Percentiles rank a stretch among this genome's conserved stretches.
These are phyloP conservation scores for Didymellaceae sp. DNA, from an alignment of 2,329 filamentous ascomycete genomes.

Conservation along the genomic window DNA sequence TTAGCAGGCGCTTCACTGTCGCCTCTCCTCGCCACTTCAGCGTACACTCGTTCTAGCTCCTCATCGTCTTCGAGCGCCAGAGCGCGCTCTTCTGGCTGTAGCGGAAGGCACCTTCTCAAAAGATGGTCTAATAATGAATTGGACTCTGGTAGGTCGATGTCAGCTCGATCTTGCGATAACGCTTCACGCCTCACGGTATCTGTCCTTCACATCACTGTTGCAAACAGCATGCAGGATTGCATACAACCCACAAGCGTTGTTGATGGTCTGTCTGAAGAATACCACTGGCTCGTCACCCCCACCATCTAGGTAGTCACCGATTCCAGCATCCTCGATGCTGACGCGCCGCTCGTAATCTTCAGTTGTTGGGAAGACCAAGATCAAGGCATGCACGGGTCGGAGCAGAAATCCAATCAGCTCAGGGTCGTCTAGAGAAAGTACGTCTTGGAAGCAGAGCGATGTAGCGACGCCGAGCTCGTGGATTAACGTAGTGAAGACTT, in stretches of 20 bases:
- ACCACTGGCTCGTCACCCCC: conserved; percentile 63
- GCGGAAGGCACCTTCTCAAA: conserved; percentile 12
- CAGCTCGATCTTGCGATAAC: not conserved
- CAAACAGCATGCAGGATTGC: conserved; percentile 81
- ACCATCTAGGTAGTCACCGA: conserved; percentile 72
- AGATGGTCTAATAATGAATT: conserved; percentile 24
- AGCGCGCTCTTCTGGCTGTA: conserved; percentile 21
- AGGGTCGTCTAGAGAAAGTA: conserved; percentile 83
- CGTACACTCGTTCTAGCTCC: conserved; percentile 35
- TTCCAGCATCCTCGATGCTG: conserved; percentile 73
- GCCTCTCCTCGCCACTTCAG: conserved; percentile 33
- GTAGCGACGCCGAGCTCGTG: conserved; percentile 79
- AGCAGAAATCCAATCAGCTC: conserved; percentile 83
- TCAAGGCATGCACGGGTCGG: conserved; percentile 82
- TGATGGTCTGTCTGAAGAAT: conserved; percentile 94
- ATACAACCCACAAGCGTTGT: conserved; percentile 91
- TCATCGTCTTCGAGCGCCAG: conserved; percentile 24
- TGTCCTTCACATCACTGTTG: conserved; percentile 74
- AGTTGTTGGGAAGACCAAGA: conserved; percentile 87
- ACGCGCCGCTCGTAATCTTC: conserved; percentile 75
- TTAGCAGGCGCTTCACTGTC: conserved; percentile 34
- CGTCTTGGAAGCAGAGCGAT: conserved; percentile 79
- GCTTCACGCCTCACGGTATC: conserved; percentile 58
- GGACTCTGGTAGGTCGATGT: conserved; percentile 14
- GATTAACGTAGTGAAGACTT: conserved; percentile 83